Conservation (phyloP, 176 grass and related monocot species). For the Miscanthus lutarioriparius region DNA sequence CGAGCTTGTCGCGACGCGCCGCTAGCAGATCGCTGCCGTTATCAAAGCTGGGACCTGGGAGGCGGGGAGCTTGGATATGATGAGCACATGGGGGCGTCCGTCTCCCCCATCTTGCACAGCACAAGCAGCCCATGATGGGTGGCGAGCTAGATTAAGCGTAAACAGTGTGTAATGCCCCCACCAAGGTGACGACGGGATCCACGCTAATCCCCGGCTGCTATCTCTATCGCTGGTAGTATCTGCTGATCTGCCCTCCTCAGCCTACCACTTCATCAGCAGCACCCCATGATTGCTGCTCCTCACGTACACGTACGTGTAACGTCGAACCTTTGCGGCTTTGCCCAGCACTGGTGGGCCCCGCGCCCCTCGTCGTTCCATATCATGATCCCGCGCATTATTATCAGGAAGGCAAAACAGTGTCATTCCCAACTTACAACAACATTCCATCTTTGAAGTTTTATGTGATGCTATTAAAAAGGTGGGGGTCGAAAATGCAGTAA, state of each 20-base stretch:
- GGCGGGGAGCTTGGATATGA: background rate
- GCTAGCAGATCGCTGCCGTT: background rate
- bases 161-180: background rate
- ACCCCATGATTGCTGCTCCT: no score
- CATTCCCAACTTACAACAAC: no score
- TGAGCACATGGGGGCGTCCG: background rate
- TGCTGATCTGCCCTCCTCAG: no score
- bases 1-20: constrained; percentile 4
- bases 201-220: no score
- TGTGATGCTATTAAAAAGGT: no score
- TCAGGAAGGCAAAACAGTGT: no score
- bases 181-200: no score
- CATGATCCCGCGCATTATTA: background rate
- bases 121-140: background rate
- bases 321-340: no score
- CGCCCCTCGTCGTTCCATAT: background rate
- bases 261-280: no score
- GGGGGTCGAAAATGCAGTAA: no score
- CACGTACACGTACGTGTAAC: no score
- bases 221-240: no score
- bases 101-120: background rate
- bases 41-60: background rate
- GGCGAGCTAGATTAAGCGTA: background rate
- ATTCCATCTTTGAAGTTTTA: background rate
- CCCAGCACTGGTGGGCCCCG: background rate